A percentile compares a stretch with the other conserved stretches of the same genome.
Evolutionary conservation across 2,329 filamentous ascomycete genomes (phyloP).

Genomic region (Diaporthe citriasiana): DNA sequence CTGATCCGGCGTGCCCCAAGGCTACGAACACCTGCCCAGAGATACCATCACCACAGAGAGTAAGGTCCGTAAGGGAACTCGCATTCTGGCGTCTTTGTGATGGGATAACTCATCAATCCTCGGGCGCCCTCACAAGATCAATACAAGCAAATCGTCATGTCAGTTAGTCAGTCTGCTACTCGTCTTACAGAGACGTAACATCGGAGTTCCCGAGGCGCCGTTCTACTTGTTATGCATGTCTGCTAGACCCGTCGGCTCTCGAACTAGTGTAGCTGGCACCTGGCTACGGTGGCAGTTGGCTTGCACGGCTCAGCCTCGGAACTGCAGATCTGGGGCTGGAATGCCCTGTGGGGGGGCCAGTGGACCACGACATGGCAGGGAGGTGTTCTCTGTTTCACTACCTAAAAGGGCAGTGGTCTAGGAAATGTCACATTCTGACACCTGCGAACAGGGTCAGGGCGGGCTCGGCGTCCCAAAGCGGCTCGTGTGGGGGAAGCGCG

Average conservation of each 20-base stretch:
- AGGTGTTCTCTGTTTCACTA: slow-evolving; percentile 26
- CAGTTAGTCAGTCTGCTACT: neutral
- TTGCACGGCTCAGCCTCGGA: neutral
- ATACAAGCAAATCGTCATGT: neutral
- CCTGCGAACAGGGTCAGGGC: slow-evolving; percentile 27
- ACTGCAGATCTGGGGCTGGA: slow-evolving; percentile 23
- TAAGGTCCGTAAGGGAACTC: neutral
- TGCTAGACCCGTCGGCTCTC: neutral
- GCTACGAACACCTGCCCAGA: slow-evolving; percentile 5
- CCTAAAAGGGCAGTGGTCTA: neutral
- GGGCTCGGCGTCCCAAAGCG: neutral
- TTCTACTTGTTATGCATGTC: neutral
- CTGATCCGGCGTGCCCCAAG: neutral
- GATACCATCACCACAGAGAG: slow-evolving; percentile 1
- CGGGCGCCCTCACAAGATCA: neutral
- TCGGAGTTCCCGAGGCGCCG: neutral
- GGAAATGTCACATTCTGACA: slow-evolving; percentile 20
- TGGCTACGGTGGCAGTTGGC: neutral
- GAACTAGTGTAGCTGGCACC: neutral
- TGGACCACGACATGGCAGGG: neutral
- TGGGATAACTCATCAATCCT: neutral
- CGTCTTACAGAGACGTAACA: neutral
- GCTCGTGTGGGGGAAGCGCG: slow-evolving; percentile 18
- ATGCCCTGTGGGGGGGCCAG: slow-evolving; percentile 1
- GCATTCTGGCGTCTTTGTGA: neutral